Conservation (phyloP, 139 green algal genomes). For the Penium margaritaceum region DNA sequence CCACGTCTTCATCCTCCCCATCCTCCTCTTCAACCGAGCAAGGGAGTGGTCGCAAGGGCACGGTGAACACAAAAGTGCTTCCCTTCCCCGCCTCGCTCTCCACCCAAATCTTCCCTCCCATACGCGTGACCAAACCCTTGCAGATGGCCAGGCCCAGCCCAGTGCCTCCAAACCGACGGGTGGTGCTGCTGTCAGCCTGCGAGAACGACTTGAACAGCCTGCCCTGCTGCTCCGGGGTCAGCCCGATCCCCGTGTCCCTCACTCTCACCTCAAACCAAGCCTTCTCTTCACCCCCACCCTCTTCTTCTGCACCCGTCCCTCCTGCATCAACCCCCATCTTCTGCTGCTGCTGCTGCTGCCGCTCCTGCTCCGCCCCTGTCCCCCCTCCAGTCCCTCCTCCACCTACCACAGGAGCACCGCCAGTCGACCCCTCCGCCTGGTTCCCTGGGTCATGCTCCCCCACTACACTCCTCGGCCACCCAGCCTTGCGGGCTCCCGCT, state of each 20-base stretch:
- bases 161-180: slow-evolving; percentile 68
- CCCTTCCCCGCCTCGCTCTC: slow-evolving; percentile 53
- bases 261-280: slow-evolving; percentile 41
- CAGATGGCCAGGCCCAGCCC: slow-evolving; percentile 46
- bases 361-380: too few relatives aligned
- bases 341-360: too few relatives aligned
- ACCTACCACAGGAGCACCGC: too few relatives aligned
- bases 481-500: too few relatives aligned
- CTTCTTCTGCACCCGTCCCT: background rate
- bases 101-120: slow-evolving; percentile 59
- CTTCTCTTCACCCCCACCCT: background rate
- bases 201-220: slow-evolving; percentile 43
- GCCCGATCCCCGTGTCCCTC: slow-evolving; percentile 37
- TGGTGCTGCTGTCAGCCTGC: slow-evolving; percentile 60
- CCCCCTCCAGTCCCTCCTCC: too few relatives aligned
- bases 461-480: too few relatives aligned
- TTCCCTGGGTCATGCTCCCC: too few relatives aligned
- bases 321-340: too few relatives aligned
- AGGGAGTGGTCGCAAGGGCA: slow-evolving; percentile 36
- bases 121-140: slow-evolving; percentile 45
- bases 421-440: too few relatives aligned
- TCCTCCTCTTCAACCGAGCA: background rate
- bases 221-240: slow-evolving; percentile 22
- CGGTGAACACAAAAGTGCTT: slow-evolving; percentile 58
- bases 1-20: background rate